Base-by-base conservation (phyloP, 2,329 filamentous ascomycete species). In the Neodidymelliopsis sp. region DNA sequence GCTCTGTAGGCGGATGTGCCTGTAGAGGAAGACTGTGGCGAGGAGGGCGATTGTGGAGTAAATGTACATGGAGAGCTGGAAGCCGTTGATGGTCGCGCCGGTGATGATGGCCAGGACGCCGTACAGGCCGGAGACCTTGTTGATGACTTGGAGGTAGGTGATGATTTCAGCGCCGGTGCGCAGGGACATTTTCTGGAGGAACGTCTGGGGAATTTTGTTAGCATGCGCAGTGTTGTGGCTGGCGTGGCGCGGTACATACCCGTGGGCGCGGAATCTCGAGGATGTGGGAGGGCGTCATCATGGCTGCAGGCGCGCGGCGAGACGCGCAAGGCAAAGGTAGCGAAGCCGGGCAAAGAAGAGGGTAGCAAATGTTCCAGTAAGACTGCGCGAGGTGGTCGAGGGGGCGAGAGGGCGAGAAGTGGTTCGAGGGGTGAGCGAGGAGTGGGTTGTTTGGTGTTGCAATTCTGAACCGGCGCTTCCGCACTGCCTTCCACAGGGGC, bases 61-160 rank as follows among this genome's bases (percentile, higher is more conserved):
- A 37, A 96, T 81, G 79, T 96, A 97, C 81, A 95, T 94, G 49
- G 88, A 89, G 48, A 96, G 82, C 74, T 97, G 93, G 18, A 94
- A 82, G 22, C 86, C 81, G 43, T 90, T 92, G 55, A 96, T 84
- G 61, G 87, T 80, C 74, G 90, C 91, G 69, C 93, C 93, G 18
- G 92, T 96, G 57, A 96, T 79, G 60, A 96, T 83, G 50, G 92
- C 91, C 60, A 97, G 86, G 31, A 97, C 81, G 58, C 92, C 92
- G 74, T 96, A 97, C 60, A 96, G 80, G 49, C 91, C 92, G 38
- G 90, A 93, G 60, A 92, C 84, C 75, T 96, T 96, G 81, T 97
- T 97, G 77, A 97, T 87, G 45, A 95, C 81, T 57, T 96, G 84
- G 9, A 89, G 86, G 54, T 94, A 81, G 4, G 89, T 86, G 65